These are phyloP conservation scores for Fremontodendron californicum DNA, from an alignment of 345 rosid species.

Conservation along the genomic window DNA sequence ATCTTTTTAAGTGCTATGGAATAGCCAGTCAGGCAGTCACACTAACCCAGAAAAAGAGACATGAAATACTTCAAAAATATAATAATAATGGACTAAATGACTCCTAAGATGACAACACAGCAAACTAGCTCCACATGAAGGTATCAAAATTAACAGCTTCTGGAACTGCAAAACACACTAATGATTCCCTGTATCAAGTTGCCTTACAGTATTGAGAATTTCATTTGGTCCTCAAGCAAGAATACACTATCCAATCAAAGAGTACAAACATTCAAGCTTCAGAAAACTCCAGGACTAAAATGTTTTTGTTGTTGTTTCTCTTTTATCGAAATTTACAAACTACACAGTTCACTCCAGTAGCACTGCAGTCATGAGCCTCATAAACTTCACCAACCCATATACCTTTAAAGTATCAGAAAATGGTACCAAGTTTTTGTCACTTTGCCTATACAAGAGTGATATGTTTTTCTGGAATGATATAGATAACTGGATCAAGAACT, in stretches of 20 bases:
- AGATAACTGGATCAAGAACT: background rate
- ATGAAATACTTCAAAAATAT: background rate
- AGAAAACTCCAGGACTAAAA: background rate
- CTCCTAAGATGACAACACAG: background rate
- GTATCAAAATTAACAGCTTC: background rate
- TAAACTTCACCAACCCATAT: background rate
- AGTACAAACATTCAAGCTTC: background rate
- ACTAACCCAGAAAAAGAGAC: background rate
- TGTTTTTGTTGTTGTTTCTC: background rate
- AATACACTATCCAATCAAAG: background rate
- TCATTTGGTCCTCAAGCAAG: constrained; percentile 1
- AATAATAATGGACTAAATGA: background rate
- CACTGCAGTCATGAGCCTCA: background rate
- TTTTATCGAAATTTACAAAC: background rate
- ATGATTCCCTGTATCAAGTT: background rate
- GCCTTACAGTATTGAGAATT: background rate
- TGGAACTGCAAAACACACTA: background rate
- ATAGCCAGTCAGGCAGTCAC: background rate
- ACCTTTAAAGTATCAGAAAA: background rate
- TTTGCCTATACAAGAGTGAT: background rate
- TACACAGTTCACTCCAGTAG: background rate
- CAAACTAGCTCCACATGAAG: background rate
- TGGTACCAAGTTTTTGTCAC: background rate
- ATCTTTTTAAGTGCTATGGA: background rate
- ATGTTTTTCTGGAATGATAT: background rate